Percentiles rank a stretch among this genome's conserved stretches.
Conservation (phyloP, 768 basidiomycete genomes). For the Auricularia heimuer region DNA sequence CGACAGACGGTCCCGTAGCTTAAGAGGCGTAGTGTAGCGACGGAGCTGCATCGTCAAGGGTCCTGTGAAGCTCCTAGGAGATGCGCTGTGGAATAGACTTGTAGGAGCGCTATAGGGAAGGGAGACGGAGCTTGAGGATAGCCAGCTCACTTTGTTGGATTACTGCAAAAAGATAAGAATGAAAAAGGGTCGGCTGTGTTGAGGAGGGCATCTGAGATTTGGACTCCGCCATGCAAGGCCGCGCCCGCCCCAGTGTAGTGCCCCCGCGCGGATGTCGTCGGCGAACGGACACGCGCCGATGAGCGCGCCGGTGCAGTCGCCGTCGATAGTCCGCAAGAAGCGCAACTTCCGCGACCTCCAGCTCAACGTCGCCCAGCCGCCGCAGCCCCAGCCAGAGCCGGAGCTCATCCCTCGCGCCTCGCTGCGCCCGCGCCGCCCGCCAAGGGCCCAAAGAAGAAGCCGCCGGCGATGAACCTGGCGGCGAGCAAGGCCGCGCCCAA, state of each 20-base stretch:
- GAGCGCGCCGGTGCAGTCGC: neutral
- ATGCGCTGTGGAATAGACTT: too few species aligned
- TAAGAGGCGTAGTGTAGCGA: too few species aligned
- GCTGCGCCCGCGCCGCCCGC: constrained; percentile 28
- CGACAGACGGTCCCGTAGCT: too few species aligned
- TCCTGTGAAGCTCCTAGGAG: too few species aligned
- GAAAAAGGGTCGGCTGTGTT: too few species aligned
- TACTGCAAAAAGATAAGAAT: too few species aligned
- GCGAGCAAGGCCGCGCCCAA: constrained; percentile 24
- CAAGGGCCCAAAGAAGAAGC: constrained; percentile 23
- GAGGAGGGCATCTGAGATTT: too few species aligned
- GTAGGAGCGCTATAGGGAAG: too few species aligned
- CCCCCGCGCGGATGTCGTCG: neutral
- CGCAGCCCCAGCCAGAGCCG: constrained; percentile 7
- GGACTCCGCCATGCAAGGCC: neutral
- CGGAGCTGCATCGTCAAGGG: too few species aligned
- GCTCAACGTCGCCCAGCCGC: constrained; percentile 40
- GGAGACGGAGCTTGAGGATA: too few species aligned
- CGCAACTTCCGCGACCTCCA: constrained; percentile 84
- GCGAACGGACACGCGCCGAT: neutral
- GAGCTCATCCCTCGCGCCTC: constrained; percentile 26
- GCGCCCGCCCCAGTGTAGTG: neutral
- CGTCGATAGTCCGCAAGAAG: constrained; percentile 65
- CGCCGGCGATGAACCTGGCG: constrained; percentile 27
- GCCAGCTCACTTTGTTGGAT: too few species aligned